Base-by-base conservation (phyloP, 2,329 filamentous ascomycete genomes). In the Aspergillus novofumigatus region DNA sequence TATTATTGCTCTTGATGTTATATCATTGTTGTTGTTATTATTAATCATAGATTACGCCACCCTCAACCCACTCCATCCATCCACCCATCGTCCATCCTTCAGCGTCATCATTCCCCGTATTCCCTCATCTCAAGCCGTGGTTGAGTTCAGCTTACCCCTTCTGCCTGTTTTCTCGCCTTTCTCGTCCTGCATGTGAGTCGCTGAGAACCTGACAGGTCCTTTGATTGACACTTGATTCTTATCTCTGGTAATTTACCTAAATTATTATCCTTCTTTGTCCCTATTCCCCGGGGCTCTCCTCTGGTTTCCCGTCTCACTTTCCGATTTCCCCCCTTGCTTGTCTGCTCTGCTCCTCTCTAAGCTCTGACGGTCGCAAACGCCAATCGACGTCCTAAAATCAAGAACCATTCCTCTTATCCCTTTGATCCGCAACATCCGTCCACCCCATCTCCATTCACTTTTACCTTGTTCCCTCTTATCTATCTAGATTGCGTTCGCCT, bases 31-130 rank as follows among this genome's bases (percentile, higher is more conserved):
- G 50, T 29, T 28, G 47, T 23, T 45, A 49, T 47, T 48, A 59
- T 59, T 64, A 63, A 61, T 65, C 62, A 62, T 64, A 63, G 57
- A 65, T 60, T 58, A 61, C 59, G 61, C 62, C 61, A 65, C 58
- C 55, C 57, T 53, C 58, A 54, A 56, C 54, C 55, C 29, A 50
- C 21, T 28, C 28, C 52, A 48, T 49, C 21, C 49, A 54, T 32
- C 44, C 49, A 54, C 23, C 44, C 44, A 47, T 25, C 10, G 10
- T 26, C 21, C 41, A 45, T 45, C 42, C 41, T 11, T 11, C 20
- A 10, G 9, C 42, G 21, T 45, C 42, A 45, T 45, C 42, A 45
- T 45, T 45, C n/a, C 54, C 51, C 52, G 35, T 38, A 55, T 51
- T 54, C 57, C 50, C 53, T 51, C 54, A 41, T 57, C 55, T 44